Conservation (phyloP, 2,329 filamentous ascomycete species). For the Venturia carpophila region DNA sequence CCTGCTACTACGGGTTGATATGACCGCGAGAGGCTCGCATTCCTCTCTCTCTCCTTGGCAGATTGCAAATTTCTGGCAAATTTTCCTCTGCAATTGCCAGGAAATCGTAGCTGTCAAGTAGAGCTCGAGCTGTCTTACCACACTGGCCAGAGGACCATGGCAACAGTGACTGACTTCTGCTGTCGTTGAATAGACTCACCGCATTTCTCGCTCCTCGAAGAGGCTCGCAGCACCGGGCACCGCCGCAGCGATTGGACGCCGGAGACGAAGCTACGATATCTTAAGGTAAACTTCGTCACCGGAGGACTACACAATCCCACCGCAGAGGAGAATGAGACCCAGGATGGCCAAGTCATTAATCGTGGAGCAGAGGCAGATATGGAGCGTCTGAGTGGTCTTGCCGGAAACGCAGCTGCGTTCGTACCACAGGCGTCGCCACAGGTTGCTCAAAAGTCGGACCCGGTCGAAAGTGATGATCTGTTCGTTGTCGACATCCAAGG, state of each 20-base stretch:
- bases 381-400: neutral
- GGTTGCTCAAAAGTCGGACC: neutral
- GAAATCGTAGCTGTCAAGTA: neutral
- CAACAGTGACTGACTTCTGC: neutral
- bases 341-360: neutral
- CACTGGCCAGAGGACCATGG: neutral
- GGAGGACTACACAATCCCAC: constrained; percentile 40
- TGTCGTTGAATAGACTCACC: constrained; percentile 7
- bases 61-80: neutral
- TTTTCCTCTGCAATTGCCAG: neutral
- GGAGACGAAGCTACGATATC: constrained; percentile 46
- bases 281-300: constrained; percentile 52
- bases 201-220: constrained; percentile 46
- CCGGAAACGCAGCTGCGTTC: neutral
- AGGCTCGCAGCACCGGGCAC: constrained; percentile 50
- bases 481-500: constrained; percentile 20
- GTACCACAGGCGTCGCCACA: neutral
- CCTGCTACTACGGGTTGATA: neutral
- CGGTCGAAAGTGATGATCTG: neutral
- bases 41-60: neutral
- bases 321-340: constrained; percentile 24
- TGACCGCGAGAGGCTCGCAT: neutral
- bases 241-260: constrained; percentile 41
- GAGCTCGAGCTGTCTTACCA: neutral
- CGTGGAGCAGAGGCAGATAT: neutral